These are phyloP conservation scores for Tetraselmis chui DNA, from an alignment of 139 green algal genomes.

Conservation along the genomic window DNA sequence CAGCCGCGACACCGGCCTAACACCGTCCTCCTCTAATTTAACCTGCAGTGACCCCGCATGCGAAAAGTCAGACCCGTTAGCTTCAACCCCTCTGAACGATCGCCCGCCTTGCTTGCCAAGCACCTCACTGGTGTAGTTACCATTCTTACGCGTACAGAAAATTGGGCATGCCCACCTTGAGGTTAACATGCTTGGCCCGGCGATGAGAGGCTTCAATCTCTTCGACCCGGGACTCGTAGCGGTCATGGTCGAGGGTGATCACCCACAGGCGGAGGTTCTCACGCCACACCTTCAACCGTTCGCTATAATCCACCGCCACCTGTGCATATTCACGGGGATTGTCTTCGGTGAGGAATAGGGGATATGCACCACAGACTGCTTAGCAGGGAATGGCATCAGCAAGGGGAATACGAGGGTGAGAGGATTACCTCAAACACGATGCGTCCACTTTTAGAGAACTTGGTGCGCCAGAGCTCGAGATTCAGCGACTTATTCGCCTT, in stretches of 20 bases:
- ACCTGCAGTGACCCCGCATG: too few relatives aligned
- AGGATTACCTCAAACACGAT: slow-evolving; percentile 41
- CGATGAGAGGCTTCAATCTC: slow-evolving; percentile 31
- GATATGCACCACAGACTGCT: not conserved
- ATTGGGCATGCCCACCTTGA: not conserved
- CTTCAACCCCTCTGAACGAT: too few relatives aligned
- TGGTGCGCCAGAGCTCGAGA: slow-evolving; percentile 44
- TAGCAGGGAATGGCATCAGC: too few relatives aligned
- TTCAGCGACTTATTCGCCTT: not conserved
- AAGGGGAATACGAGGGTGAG: not conserved
- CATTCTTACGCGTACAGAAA: too few relatives aligned
- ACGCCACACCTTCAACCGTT: slow-evolving; percentile 15
- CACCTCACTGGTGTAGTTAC: too few relatives aligned
- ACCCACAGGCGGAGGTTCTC: slow-evolving; percentile 51
- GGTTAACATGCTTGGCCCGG: slow-evolving; percentile 25
- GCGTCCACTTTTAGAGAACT: slow-evolving; percentile 26
- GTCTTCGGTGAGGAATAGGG: not conserved
- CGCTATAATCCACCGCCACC: slow-evolving; percentile 34
- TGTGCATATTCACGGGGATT: too few relatives aligned
- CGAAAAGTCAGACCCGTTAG: too few relatives aligned
- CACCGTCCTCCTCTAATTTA: slow-evolving; percentile 18
- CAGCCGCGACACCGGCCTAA: not conserved
- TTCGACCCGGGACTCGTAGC: slow-evolving; percentile 29
- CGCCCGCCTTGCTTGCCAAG: too few relatives aligned
- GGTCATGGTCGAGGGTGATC: slow-evolving; percentile 37